Evolutionary conservation across 176 grass and related monocot genomes (phyloP), one percentile per base, ranked within the genome.

Genomic region (Zizania latifolia): DNA sequence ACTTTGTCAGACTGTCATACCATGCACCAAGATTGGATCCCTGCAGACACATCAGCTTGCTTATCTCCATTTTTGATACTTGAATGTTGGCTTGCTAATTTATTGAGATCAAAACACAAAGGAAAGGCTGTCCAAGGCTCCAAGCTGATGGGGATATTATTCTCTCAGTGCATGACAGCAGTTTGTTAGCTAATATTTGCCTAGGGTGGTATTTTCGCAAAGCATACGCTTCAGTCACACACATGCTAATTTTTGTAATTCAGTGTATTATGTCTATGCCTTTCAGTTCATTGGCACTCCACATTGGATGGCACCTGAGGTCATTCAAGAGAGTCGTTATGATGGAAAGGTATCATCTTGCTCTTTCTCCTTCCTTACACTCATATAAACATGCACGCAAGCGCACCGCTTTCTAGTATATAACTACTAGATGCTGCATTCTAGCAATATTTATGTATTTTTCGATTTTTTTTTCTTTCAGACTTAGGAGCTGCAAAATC

Each of bases 301-400:
- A 29, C 95, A 99, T 78, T 99, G 95, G 95, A 99, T 99, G 95
- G 95, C 95, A 31, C 95, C 95, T 43, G 95, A 99, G 88, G 95
- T 99, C 75, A 99, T 99, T 82, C 95, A 99, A 94, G 91, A 92
- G 88, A 99, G 82, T 79, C 95, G 91, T 60, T 99, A 99, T 90
- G 95, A 99, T 89, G 95, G 95, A 79, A 99, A 99, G 91, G 95
- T 98, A 88, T 22, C 72, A 10, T 29, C 30, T 16, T 3, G 27
- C 58, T 17, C 14, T 19, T 34, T 65, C 72, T 34, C 62, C 28
- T 3, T 4, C 14, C 19, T 27, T 24, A 22, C 26, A 22, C 55
- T 40, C 2, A 62, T 43, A 76, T 26, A 58, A 31, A 45, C 38
- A 62, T 62, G n/a, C 30, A 45, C 15, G 24, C 17, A 48, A 77